Percentiles rank a stretch among this genome's conserved stretches.
Evolutionary conservation across 176 grass and related monocot species (phyloP).

Genomic region (Oryza meyeriana): DNA sequence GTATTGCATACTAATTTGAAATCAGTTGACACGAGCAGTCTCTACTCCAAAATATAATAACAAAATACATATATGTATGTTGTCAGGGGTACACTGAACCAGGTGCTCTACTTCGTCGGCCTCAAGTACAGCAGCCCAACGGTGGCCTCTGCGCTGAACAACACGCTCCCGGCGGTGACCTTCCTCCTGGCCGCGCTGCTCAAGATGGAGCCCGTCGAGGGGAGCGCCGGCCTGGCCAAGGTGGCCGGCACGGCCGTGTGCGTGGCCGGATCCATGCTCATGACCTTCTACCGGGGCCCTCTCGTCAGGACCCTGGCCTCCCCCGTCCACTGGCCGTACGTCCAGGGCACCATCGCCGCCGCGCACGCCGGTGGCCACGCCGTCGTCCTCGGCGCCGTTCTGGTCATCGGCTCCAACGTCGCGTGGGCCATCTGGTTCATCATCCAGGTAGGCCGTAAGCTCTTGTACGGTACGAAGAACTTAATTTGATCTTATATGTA

Average conservation of each 20-base stretch:
- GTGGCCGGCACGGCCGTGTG: constrained; percentile 43
- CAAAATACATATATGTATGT: no score
- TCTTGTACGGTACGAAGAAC: no score
- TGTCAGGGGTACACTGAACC: constrained; percentile 47
- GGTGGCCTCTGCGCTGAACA: constrained; percentile 59
- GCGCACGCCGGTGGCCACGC: background rate
- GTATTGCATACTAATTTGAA: no score
- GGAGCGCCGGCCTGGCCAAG: constrained; percentile 36
- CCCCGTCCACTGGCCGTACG: constrained; percentile 29
- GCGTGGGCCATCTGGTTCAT: constrained; percentile 45
- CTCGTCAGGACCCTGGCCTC: constrained; percentile 33
- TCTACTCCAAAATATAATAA: no score
- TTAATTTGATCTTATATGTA: background rate
- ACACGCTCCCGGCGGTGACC: constrained; percentile 59
- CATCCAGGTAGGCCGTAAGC: constrained; percentile 33
- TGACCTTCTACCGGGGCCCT: constrained; percentile 58
- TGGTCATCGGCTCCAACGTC: constrained; percentile 32
- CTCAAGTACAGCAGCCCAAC: constrained; percentile 59
- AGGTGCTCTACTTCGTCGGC: constrained; percentile 52
- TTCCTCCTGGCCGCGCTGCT: constrained; percentile 54
- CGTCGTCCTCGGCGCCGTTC: constrained; percentile 21
- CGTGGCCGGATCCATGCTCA: constrained; percentile 52
- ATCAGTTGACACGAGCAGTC: no score
- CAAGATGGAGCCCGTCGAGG: constrained; percentile 11
- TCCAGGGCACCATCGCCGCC: background rate